A percentile compares a stretch with the other conserved stretches of the same genome.
phyloP scores from a whole-genome alignment of 148 eudicot species.

The Vaccinium corymbosum region DNA sequence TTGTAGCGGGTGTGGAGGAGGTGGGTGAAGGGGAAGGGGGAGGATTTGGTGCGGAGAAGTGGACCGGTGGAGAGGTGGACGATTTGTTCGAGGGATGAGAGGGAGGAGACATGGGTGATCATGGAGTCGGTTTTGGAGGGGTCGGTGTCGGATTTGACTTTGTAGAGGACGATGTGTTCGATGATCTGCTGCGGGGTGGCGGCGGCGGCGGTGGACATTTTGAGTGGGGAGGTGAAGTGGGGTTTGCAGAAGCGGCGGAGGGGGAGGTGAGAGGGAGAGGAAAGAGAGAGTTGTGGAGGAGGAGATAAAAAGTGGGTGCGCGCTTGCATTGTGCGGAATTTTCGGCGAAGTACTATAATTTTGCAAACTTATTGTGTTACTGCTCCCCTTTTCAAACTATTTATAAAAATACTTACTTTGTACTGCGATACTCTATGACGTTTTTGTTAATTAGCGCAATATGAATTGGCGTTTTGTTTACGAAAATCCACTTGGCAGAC shows the following conservation, averaged over 20 bases:
- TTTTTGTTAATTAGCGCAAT: too few relatives aligned
- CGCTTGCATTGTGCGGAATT: neutral
- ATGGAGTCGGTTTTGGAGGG: constrained; percentile 42
- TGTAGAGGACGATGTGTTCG: constrained; percentile 82
- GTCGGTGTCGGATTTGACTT: constrained; percentile 48
- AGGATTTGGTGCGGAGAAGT: constrained; percentile 33
- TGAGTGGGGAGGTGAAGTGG: constrained; percentile 24
- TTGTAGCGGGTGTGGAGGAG: constrained; percentile 69
- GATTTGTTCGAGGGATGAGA: constrained; percentile 44
- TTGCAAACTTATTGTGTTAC: too few relatives aligned
- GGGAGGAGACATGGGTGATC: constrained; percentile 50
- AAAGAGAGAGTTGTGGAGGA: neutral
- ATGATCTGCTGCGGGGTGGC: constrained; percentile 21
- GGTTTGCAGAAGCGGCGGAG: constrained; percentile 21
- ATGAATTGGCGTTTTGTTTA: too few relatives aligned
- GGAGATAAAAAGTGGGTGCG: neutral
- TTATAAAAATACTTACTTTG: too few relatives aligned
- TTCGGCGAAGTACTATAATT: too few relatives aligned
- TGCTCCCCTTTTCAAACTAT: too few relatives aligned
- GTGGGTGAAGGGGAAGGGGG: constrained; percentile 58
- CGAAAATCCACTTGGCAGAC: too few relatives aligned
- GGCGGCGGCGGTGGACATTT: constrained; percentile 28
- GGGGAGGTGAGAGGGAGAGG: neutral
- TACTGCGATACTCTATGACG: too few relatives aligned
- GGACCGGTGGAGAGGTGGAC: constrained; percentile 57